Evolutionary conservation across 2,329 filamentous ascomycete species (phyloP).

Genomic region (Massarina eburnea): DNA sequence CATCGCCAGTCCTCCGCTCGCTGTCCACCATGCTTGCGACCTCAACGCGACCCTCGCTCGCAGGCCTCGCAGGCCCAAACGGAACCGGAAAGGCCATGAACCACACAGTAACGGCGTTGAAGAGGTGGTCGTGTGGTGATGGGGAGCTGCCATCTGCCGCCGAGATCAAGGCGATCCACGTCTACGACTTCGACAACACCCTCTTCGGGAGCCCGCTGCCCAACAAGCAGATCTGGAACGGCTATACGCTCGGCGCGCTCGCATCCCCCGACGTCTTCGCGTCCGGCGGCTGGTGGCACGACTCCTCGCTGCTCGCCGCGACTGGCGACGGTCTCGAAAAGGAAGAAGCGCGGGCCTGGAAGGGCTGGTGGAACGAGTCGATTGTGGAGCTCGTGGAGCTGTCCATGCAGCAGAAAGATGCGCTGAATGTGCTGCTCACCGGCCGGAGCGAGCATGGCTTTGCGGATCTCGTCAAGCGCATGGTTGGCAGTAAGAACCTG

Average conservation of each 20-base stretch:
- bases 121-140: conserved; percentile 80
- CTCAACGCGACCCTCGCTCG: conserved; percentile 29
- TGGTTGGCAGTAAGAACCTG: conserved; percentile 74
- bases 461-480: conserved; percentile 76
- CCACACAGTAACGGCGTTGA: conserved; percentile 71
- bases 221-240: conserved; percentile 85
- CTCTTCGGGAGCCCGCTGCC: conserved; percentile 89
- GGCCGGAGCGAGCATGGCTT: conserved; percentile 80
- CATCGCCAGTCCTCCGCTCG: conserved; percentile 19
- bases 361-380: conserved; percentile 95
- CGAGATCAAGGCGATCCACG: conserved; percentile 76
- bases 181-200: conserved; percentile 99
- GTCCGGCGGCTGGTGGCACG: conserved; percentile 97
- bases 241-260: conserved; percentile 73
- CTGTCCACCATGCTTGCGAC: conserved; percentile 33
- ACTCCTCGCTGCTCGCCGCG: conserved; percentile 78
- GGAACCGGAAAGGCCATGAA: conserved; percentile 25
- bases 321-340: conserved; percentile 80
- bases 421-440: conserved; percentile 82
- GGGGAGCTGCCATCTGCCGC: conserved; percentile 71
- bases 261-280: conserved; percentile 74
- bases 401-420: conserved; percentile 81
- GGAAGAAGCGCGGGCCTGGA: conserved; percentile 83
- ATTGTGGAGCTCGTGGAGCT: conserved; percentile 78
- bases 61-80: conserved; percentile 22